Base-by-base conservation (phyloP, 2,329 filamentous ascomycete species). In the Coniella lustricola region DNA sequence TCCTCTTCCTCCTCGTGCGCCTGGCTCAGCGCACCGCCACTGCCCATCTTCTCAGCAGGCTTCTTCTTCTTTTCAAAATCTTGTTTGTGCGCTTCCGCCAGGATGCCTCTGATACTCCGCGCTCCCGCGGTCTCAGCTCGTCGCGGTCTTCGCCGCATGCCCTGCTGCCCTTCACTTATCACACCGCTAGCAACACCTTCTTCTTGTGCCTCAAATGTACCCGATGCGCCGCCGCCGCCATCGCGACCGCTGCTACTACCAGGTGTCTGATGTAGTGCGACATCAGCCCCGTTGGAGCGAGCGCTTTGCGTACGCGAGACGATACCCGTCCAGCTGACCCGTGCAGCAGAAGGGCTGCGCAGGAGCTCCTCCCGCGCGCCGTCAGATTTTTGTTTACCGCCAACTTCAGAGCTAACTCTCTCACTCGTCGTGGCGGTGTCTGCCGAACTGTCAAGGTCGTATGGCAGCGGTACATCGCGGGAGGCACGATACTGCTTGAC, bases 401-500 rank as follows among this genome's bases (percentile, higher is more conserved):
- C 51, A n/a, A 17, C 51, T 14, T 71, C 70, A 37, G 60, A 55
- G 56, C 70, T 74, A 10, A 61, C 60, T 31, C 63, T 69, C 4
- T 36, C 48, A 39, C 51, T 50, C 13, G 48, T 40, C 13, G 48
- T 40, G 21, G 43, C 36, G 5, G 14, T 16, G 9, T 47, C 31
- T 9, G 39, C 32, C 48, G 72, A 67, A 52, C 70, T 64, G 10
- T 78, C 72, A 40, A 82, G 68, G 43, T 80, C 75, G 62, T 96
- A 97, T 0, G 91, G 91, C 0, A 97, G 74, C 0, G 89, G 89
- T 0, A 95, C 79, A 59, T 96, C 90, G 48, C 91, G 79, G 2
- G 84, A 89, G 3, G 93, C 93, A 55, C 94, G 90, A 75, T 94
- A 94, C 56, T 88, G 82, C 16, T 82, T 79, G 2, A 98, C 91